Conservation (phyloP, 202 grass and related monocot genomes). For the Setaria italica region DNA sequence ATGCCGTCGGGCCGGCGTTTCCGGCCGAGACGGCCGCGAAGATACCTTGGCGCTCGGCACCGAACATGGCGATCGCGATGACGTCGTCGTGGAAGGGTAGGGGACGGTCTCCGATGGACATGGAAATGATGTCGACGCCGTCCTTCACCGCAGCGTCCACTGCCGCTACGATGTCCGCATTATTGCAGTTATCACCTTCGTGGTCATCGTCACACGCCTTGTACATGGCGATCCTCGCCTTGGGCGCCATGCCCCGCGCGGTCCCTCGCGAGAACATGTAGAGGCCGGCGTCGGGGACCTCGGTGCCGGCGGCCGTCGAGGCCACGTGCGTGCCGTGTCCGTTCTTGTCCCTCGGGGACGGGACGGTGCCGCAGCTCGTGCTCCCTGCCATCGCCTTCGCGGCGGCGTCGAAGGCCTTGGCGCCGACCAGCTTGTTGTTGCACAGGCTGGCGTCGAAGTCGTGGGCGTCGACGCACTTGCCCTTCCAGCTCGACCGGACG, state of each 20-base stretch:
- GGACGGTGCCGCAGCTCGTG: background rate
- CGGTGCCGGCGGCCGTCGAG: conserved; percentile 51
- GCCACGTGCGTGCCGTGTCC: conserved; percentile 68
- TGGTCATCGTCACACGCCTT: conserved; percentile 33
- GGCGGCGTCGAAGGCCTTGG: conserved; percentile 31
- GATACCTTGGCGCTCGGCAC: conserved; percentile 39
- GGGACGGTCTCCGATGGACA: background rate
- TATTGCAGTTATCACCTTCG: background rate
- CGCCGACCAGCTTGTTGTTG: conserved; percentile 62
- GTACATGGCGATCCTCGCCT: conserved; percentile 67
- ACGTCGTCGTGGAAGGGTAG: conserved; percentile 21
- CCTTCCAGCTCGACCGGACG: conserved; percentile 43
- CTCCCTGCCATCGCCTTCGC: background rate
- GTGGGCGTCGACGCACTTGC: background rate
- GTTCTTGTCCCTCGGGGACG: conserved; percentile 32
- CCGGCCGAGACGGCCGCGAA: conserved; percentile 55
- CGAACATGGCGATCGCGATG: conserved; percentile 47
- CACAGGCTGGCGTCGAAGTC: conserved; percentile 48
- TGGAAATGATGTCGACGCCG: conserved; percentile 64
- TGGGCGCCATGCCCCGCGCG: conserved; percentile 49
- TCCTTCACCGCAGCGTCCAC: conserved; percentile 59
- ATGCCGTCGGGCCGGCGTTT: background rate
- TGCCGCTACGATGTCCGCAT: conserved; percentile 26
- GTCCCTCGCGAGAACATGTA: conserved; percentile 33
- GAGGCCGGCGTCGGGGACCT: conserved; percentile 16